Evolutionary conservation across 1,139 yeast species (phyloP), one percentile per base, ranked within the genome.

Genomic region (Candida gigantensis): DNA sequence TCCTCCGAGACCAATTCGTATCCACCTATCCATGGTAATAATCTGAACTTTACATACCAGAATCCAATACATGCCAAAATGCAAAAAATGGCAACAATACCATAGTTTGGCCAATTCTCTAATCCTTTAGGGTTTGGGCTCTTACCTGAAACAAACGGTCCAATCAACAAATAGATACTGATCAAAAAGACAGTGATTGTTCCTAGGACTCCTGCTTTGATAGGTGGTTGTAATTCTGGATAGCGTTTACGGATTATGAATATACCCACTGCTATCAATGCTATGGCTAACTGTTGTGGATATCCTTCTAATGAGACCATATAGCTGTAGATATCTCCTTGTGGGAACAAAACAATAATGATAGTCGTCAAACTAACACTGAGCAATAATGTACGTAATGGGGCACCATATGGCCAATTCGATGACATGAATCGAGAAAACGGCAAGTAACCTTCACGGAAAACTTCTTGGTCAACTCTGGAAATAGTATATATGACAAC

Each of bases 321-420:
- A 52, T 84, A 84, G 51, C 81, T 80, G 64, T 84, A 86, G 24
- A 89, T 83, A 51, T 84, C 92, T 14, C 89, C 90, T 19, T 81
- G 77, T 7, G 92, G 90, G 20, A 87, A 81, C 2, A 81, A 75
- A 2, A 79, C 50, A 40, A 84, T 66, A n/a, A 84, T 53, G 3
- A 55, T 12, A 0, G 68, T 59, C 2, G 72, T 57, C 10, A 69
- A 46, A 2, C 46, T 23, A 13, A 65, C 56, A 42, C 73, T 63
- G 61, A 55, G 76, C 46, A 50, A 26, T 21, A 70, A 55, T 0
- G 82, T 60, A 7, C 73, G 72, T 14, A 79, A 52, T 2, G 87
- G 86, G 1, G 84, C 75, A 10, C 75, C 77, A 40, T 58, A 63
- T 2, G 81, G 82, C 67, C 71, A 68, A 45, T 79, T 79, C 5